Conservation (phyloP, 495 filamentous ascomycete genomes). For the Talaromyces stipitatus region DNA sequence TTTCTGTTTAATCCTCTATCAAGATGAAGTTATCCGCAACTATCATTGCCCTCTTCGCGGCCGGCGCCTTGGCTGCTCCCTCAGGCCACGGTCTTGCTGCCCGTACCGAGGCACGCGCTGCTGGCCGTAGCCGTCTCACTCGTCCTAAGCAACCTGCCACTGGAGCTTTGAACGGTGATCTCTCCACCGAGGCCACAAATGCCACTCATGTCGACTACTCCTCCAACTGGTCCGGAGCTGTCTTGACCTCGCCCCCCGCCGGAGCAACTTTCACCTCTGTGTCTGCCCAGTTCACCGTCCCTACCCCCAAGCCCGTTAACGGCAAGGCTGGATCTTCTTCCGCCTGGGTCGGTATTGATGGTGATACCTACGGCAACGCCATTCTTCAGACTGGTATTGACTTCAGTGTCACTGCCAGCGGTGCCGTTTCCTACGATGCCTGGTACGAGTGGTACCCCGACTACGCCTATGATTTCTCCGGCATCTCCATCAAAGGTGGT, state of each 20-base stretch:
- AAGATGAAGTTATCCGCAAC: constrained; percentile 24
- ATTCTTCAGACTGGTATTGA: constrained; percentile 58
- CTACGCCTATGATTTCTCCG: constrained; percentile 46
- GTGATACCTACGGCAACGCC: constrained; percentile 47
- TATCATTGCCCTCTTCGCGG: constrained; percentile 15
- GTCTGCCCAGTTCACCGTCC: constrained; percentile 48
- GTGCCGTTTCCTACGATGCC: constrained; percentile 37
- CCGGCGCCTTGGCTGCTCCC: constrained; percentile 21
- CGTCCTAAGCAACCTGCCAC: constrained; percentile 16
- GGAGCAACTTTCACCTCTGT: constrained; percentile 42
- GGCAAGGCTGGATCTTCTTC: constrained; percentile 35
- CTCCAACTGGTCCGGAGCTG: constrained; percentile 56
- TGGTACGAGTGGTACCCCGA: constrained; percentile 64
- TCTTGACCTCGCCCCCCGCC: constrained; percentile 29
- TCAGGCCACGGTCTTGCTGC: constrained; percentile 12
- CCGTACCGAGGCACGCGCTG: constrained; percentile 6
- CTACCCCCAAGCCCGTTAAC: constrained; percentile 37
- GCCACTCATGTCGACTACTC: constrained; percentile 36
- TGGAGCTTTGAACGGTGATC: background rate
- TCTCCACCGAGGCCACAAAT: constrained; percentile 16
- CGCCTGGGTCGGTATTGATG: constrained; percentile 58
- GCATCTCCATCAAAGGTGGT: constrained; percentile 43
- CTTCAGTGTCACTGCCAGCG: constrained; percentile 35
- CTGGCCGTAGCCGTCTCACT: constrained; percentile 11
- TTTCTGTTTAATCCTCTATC: background rate